Base-by-base conservation (phyloP, 345 rosid genomes). In the Corchorus olitorius region DNA sequence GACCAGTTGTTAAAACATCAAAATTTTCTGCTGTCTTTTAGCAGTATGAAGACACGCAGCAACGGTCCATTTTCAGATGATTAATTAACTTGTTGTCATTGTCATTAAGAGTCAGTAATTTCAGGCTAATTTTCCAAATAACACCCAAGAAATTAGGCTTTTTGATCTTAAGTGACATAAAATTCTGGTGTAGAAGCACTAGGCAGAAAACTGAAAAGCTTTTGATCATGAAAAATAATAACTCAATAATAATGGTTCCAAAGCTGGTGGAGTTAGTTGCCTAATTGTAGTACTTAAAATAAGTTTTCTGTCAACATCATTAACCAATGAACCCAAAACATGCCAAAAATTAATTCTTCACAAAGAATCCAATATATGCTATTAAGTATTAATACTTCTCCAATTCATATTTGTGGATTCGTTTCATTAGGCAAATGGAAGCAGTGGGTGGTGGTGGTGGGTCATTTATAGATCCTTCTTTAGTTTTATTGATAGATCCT, bases 241-340 rank as follows among this genome's bases (percentile, higher is more conserved):
- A 53, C 61, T 35, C 62, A 53, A 53, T 53, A 53, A 53, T 53
- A 53, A 70, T 83, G 75, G 75, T 69, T 86, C 83, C 87, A 41
- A 83, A 77, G 88, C 80, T 75, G 86, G 86, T 88, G 86, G 86
- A 77, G 79, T 77, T 77, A 68, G 85, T 80, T 74, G 75, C 81
- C 66, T 65, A 64, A 65, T 39, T 39, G 3, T 6, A 45, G 22
- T 46, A 34, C 70, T n/a, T 48, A 34, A 27, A 81, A 81, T 76
- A 60, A 75, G 54, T 79, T 76, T 27, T 49, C 11, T 59, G 83
- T 68, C 85, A 65, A 34, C 77, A 81, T 39, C 37, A 19, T 34
- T 72, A 66, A 67, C 63, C 65, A 79, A 76, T 75, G 70, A 58
- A 52, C 4, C 34, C 17, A 17, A 27, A 17, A 70, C 9, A 52